phyloP scores from a whole-genome alignment of 2,329 filamentous ascomycete genomes.

The Magnaporthiopsis incrustans region DNA sequence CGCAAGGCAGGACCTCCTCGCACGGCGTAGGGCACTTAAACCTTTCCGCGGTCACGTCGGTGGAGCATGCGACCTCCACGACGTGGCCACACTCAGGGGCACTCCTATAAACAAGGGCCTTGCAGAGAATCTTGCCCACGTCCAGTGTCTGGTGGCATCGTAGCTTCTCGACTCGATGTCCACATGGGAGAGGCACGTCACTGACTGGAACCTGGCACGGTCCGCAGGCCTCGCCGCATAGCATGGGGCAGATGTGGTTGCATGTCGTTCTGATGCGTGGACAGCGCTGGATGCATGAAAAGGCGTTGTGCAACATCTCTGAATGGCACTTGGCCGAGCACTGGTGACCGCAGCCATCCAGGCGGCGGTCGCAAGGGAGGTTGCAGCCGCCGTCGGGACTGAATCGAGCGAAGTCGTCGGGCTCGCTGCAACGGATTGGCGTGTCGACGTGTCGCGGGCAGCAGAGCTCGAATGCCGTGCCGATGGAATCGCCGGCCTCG shows the following conservation, averaged over 20 bases:
- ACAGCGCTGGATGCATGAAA: constrained; percentile 36
- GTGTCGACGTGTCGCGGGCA: constrained; percentile 54
- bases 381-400: constrained; percentile 57
- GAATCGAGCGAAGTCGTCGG: constrained; percentile 48
- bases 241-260: constrained; percentile 32
- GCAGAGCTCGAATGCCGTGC: constrained; percentile 40
- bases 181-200: constrained; percentile 29
- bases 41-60: constrained; percentile 28
- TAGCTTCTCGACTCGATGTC: constrained; percentile 24
- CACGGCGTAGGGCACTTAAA: constrained; percentile 46
- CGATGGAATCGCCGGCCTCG: constrained; percentile 34
- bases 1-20: constrained; percentile 38
- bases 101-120: constrained; percentile 31
- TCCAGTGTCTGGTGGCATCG: constrained; percentile 37
- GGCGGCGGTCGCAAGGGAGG: constrained; percentile 38
- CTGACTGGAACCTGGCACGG: constrained; percentile 26
- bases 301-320: constrained; percentile 34
- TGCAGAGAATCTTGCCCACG: constrained; percentile 39
- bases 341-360: constrained; percentile 36
- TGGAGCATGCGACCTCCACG: constrained; percentile 39
- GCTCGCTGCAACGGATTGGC: constrained; percentile 37
- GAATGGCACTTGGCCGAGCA: constrained; percentile 41
- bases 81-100: constrained; percentile 49
- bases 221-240: constrained; percentile 36
- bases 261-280: constrained; percentile 32